phyloP scores from a whole-genome alignment of 805 yeast genomes.

The Zygoascus bituminiphila region DNA sequence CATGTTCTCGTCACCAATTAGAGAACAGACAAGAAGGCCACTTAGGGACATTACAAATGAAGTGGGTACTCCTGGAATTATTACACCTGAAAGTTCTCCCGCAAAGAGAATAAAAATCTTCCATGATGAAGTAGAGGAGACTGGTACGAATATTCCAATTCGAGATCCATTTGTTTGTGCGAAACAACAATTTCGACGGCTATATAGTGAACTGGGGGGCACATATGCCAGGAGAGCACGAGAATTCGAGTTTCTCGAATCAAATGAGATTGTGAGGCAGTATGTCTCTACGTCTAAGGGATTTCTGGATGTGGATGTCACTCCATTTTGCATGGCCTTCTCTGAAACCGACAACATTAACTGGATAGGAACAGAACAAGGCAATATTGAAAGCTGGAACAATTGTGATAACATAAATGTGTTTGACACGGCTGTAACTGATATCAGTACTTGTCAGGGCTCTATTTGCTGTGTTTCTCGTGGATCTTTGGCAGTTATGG shows the following conservation, averaged over 20 bases:
- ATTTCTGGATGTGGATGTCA: neutral
- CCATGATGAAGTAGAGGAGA: neutral
- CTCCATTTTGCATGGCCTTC: neutral
- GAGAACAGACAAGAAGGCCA: neutral
- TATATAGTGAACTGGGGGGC: neutral
- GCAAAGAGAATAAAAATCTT: neutral
- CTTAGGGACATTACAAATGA: neutral
- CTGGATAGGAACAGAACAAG: neutral
- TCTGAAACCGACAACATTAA: neutral
- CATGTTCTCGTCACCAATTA: neutral
- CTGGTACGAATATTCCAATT: neutral
- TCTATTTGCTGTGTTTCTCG: neutral
- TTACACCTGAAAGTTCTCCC: neutral
- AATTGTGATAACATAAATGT: neutral
- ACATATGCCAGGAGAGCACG: neutral
- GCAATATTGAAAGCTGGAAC: neutral
- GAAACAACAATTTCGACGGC: neutral
- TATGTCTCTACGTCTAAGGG: slow-evolving; percentile 3
- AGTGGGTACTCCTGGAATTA: neutral
- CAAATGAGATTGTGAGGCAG: neutral
- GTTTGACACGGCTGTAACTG: neutral
- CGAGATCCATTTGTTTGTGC: neutral
- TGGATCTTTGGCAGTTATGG: neutral
- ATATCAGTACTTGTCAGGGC: neutral
- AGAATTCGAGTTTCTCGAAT: neutral